Evolutionary conservation across 1,284 basidiomycete species (phyloP).

Genomic region (Schizophyllum commune): DNA sequence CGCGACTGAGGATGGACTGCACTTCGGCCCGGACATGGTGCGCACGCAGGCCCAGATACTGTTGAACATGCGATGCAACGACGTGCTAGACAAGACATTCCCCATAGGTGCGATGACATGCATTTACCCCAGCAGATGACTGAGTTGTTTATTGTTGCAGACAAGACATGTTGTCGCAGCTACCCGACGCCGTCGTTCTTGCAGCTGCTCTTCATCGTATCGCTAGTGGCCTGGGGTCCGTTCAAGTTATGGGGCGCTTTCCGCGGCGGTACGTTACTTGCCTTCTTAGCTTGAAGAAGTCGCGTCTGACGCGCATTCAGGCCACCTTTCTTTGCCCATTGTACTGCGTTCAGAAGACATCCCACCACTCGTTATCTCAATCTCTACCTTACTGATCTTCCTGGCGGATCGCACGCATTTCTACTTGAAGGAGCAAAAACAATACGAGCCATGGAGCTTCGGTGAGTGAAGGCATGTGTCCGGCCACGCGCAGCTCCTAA

Average conservation of each 20-base stretch:
- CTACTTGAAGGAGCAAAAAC: slow-evolving; percentile 85
- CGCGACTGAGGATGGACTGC: slow-evolving; percentile 77
- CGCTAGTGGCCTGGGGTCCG: slow-evolving; percentile 52
- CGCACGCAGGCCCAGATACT: slow-evolving; percentile 71
- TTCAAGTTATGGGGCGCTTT: slow-evolving; percentile 9
- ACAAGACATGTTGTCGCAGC: slow-evolving; percentile 77
- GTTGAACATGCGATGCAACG: slow-evolving; percentile 78
- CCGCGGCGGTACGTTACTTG: slow-evolving; percentile 2
- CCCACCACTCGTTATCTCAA: slow-evolving; percentile 48
- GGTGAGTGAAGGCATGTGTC: slow-evolving; percentile 29
- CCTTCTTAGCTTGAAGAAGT: background rate
- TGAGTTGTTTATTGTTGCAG: slow-evolving; percentile 23
- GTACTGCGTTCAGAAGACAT: slow-evolving; percentile 12
- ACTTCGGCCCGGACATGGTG: slow-evolving; percentile 63
- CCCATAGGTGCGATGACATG: slow-evolving; percentile 23
- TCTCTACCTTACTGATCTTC: slow-evolving; percentile 60
- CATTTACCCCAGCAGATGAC: background rate
- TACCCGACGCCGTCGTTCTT: slow-evolving; percentile 63
- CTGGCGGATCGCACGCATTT: slow-evolving; percentile 75
- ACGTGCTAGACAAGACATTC: slow-evolving; percentile 58
- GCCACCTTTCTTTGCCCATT: background rate
- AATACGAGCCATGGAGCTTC: slow-evolving; percentile 67
- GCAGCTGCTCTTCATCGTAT: slow-evolving; percentile 52
- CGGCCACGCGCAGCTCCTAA: background rate
- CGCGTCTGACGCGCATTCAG: background rate